Conservation (phyloP, 140 eudicot genomes). For the Oenanthe javanica region DNA sequence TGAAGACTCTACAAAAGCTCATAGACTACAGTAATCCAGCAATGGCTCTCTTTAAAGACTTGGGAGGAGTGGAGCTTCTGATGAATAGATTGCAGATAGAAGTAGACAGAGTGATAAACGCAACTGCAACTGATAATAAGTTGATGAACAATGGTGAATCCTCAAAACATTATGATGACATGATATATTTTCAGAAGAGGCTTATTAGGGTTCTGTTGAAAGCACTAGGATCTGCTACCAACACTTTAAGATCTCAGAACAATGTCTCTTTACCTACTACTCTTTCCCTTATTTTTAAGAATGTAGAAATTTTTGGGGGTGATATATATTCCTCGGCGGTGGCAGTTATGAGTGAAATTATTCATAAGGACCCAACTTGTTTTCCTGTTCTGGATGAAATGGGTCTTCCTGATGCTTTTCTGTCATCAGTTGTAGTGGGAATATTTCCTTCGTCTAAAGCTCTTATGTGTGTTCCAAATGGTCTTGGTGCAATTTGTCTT, state of each 20-base stretch:
- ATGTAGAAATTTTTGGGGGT: conserved; percentile 76
- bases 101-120: conserved; percentile 68
- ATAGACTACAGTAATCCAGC: conserved; percentile 98
- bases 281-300: conserved; percentile 51
- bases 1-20: conserved; percentile 86
- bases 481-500: conserved; percentile 93
- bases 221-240: conserved; percentile 94
- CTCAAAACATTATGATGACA: conserved; percentile 37
- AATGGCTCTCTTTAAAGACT: conserved; percentile 82
- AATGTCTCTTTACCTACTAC: conserved; percentile 72
- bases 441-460: conserved; percentile 77
- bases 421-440: conserved; percentile 67
- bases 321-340: conserved; percentile 83
- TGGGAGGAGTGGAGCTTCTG: conserved; percentile 90
- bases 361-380: conserved; percentile 96
- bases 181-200: conserved; percentile 58
- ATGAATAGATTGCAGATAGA: conserved; percentile 73
- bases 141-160: conserved; percentile 46
- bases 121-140: conserved; percentile 28
- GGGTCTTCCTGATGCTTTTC: conserved; percentile 85
- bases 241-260: conserved; percentile 60
- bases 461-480: conserved; percentile 82
- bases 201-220: conserved; percentile 80
- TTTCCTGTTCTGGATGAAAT: conserved; percentile 65
- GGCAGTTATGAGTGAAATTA: conserved; percentile 91